phyloP scores from a whole-genome alignment of 768 basidiomycete genomes.

The Kwoniella europaea region DNA sequence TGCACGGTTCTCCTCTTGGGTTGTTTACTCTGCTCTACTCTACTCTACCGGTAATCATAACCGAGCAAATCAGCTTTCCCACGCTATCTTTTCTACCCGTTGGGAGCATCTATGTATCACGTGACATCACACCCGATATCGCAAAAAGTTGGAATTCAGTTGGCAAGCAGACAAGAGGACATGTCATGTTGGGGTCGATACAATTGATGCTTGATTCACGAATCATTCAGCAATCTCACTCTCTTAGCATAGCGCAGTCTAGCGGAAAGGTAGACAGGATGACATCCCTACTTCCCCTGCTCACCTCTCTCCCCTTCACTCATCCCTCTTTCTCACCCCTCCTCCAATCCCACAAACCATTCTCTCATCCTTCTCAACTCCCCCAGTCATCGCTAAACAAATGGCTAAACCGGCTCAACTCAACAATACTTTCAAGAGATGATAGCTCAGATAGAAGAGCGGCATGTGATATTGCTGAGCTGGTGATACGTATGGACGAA shows the following conservation, averaged over 20 bases:
- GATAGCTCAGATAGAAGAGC: slow-evolving; percentile 19
- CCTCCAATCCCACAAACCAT: slow-evolving; percentile 36
- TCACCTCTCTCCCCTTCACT: slow-evolving; percentile 33
- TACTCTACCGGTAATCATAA: too few species aligned
- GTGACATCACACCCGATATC: too few species aligned
- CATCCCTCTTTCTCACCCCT: slow-evolving; percentile 30
- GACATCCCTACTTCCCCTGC: slow-evolving; percentile 23
- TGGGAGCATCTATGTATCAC: too few species aligned
- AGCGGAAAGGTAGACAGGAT: background rate
- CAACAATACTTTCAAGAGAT: slow-evolving; percentile 21
- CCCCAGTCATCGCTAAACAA: slow-evolving; percentile 26
- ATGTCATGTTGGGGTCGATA: too few species aligned
- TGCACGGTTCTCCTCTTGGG: background rate
- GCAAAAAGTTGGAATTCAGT: too few species aligned
- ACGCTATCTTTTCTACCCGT: too few species aligned
- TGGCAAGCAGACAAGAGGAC: too few species aligned
- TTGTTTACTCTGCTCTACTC: too few species aligned
- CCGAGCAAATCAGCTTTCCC: too few species aligned
- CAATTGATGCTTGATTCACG: too few species aligned
- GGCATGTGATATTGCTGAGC: slow-evolving; percentile 26
- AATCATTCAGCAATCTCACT: too few species aligned
- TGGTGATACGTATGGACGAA: slow-evolving; percentile 35
- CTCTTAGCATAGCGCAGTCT: background rate
- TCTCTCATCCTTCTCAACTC: slow-evolving; percentile 32
- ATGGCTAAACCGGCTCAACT: slow-evolving; percentile 30